A percentile compares a stretch with the other conserved stretches of the same genome.
These are phyloP conservation scores for Lentinus polychrous DNA, from an alignment of 1,284 basidiomycete genomes.

Conservation along the genomic window DNA sequence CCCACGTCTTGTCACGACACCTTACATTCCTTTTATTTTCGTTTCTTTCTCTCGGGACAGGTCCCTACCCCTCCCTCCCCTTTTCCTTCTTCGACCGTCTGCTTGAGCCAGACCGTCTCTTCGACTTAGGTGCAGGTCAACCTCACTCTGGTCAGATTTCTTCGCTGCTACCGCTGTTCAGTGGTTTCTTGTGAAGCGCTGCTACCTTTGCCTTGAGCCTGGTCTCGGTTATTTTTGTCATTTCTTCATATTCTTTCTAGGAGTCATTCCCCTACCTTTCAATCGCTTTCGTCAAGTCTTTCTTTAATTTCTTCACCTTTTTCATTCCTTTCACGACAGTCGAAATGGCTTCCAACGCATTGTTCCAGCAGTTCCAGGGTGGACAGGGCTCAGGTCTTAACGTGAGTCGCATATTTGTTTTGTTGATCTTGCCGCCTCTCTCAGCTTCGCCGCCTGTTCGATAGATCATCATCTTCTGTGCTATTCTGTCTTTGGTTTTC, in stretches of 20 bases:
- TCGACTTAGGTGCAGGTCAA: slow-evolving; percentile 30
- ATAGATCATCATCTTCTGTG: slow-evolving; percentile 49
- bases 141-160: slow-evolving; percentile 22
- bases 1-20: slow-evolving; percentile 1
- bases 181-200: no score
- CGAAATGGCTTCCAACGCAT: slow-evolving; percentile 15
- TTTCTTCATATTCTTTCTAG: slow-evolving; percentile 13
- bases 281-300: slow-evolving; percentile 11
- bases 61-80: slow-evolving; percentile 21
- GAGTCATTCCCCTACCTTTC: slow-evolving; percentile 23
- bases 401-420: slow-evolving; percentile 29
- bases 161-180: not conserved
- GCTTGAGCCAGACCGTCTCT: slow-evolving; percentile 30
- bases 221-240: slow-evolving; percentile 5
- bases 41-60: slow-evolving; percentile 34
- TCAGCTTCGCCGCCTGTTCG: no score
- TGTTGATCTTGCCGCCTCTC: not conserved
- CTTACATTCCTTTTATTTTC: slow-evolving; percentile 17
- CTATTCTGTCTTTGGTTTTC: slow-evolving; percentile 44
- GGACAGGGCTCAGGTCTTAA: slow-evolving; percentile 35
- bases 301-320: slow-evolving; percentile 1
- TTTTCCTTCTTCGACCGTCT: slow-evolving; percentile 20
- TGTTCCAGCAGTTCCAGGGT: slow-evolving; percentile 16
- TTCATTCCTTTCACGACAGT: slow-evolving; percentile 8
- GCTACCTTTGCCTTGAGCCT: no score